A percentile compares a stretch with the other conserved stretches of the same genome.
Evolutionary conservation across 2,329 filamentous ascomycete genomes (phyloP).

Genomic region (Daldinia eschscholtzii): DNA sequence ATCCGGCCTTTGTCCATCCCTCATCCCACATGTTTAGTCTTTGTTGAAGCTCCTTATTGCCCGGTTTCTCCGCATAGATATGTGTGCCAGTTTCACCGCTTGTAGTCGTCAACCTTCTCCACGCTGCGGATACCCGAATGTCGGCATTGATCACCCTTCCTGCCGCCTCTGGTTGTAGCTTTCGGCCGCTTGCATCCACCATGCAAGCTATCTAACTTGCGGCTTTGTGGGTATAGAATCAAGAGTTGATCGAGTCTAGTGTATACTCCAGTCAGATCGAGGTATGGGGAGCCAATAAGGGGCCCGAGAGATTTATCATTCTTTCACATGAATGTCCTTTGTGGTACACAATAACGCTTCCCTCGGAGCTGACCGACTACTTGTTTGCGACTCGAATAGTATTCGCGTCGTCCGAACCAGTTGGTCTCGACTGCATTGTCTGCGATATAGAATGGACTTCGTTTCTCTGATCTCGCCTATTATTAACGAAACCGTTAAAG

Average conservation of each 20-base stretch:
- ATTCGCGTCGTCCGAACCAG: neutral
- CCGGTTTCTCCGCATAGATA: conserved; percentile 19
- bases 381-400: conserved; percentile 9
- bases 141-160: conserved; percentile 27
- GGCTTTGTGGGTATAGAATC: conserved; percentile 5
- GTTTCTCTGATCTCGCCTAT: conserved; percentile 13
- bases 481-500: conserved; percentile 17
- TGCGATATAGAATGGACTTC: neutral
- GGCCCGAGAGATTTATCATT: neutral
- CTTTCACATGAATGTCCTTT: conserved; percentile 17
- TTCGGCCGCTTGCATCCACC: conserved; percentile 22
- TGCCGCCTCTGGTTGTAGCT: conserved; percentile 13
- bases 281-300: neutral
- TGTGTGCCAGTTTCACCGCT: conserved; percentile 29
- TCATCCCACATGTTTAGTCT: conserved; percentile 1
- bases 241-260: conserved; percentile 9
- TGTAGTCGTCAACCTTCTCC: conserved; percentile 33
- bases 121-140: conserved; percentile 34
- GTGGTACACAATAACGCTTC: conserved; percentile 7
- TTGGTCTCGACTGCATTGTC: neutral
- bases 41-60: conserved; percentile 12
- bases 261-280: neutral
- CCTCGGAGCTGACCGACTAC: neutral
- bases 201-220: conserved; percentile 20
- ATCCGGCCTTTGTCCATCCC: conserved; percentile 19